A percentile compares a stretch with the other conserved stretches of the same genome.
Conservation (phyloP, 306 rosid species). For the Quercus rubra region DNA sequence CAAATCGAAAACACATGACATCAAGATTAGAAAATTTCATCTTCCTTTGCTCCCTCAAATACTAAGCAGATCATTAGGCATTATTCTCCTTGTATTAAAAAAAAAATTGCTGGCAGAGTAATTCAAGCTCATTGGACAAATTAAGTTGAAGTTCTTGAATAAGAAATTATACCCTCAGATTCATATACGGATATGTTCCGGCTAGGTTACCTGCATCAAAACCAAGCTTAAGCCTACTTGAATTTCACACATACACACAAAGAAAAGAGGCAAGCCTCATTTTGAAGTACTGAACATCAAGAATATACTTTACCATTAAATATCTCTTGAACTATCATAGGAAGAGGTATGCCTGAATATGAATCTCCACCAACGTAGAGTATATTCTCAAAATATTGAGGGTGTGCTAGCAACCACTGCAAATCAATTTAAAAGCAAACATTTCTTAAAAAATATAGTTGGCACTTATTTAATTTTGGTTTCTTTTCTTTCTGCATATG, state of each 20-base stretch:
- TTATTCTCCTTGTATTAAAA: too few relatives aligned
- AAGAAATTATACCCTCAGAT: conserved; percentile 11
- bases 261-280: not conserved
- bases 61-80: too few relatives aligned
- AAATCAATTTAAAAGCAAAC: not conserved
- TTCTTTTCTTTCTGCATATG: too few relatives aligned
- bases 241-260: not conserved
- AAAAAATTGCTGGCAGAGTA: too few relatives aligned
- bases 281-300: not conserved
- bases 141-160: not conserved
- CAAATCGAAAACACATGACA: not conserved
- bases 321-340: conserved; percentile 23
- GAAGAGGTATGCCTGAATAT: conserved; percentile 27
- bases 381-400: conserved; percentile 23
- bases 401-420: conserved; percentile 27
- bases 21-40: not conserved
- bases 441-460: too few relatives aligned
- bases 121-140: not conserved
- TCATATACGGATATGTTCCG: conserved; percentile 11
- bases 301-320: conserved; percentile 5
- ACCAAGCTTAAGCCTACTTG: not conserved
- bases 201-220: conserved; percentile 9
- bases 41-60: not conserved
- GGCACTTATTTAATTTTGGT: too few relatives aligned
- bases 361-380: conserved; percentile 31